Evolutionary conservation across 805 yeast species (phyloP).

Genomic region (Vanderwaltozyma verrucispora): DNA sequence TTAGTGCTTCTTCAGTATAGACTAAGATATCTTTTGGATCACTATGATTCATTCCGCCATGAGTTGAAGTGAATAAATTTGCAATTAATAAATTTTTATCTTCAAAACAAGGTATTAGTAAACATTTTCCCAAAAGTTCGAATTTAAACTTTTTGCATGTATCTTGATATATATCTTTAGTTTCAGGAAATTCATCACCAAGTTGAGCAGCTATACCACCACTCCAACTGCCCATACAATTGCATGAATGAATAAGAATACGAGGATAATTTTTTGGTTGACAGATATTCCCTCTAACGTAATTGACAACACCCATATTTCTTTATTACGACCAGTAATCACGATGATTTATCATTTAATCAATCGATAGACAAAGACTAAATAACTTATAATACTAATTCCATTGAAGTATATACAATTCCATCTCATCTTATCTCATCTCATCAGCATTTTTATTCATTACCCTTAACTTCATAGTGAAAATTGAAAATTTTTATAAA

Average conservation of each 20-base stretch:
- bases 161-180: constrained; percentile 39
- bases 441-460: too few relatives aligned
- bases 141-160: constrained; percentile 16
- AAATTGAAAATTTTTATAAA: too few relatives aligned
- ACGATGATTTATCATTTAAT: too few relatives aligned
- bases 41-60: constrained; percentile 37
- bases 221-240: constrained; percentile 73
- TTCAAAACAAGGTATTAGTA: constrained; percentile 17
- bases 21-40: constrained; percentile 36
- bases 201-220: constrained; percentile 69
- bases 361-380: too few relatives aligned
- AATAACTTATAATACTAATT: too few relatives aligned
- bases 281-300: constrained; percentile 15
- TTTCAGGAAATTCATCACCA: constrained; percentile 41
- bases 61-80: constrained; percentile 63
- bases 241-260: constrained; percentile 69
- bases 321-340: too few relatives aligned
- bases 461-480: too few relatives aligned
- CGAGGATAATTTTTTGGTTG: constrained; percentile 22
- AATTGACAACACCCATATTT: constrained; percentile 13
- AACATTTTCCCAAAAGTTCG: constrained; percentile 38
- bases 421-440: too few relatives aligned
- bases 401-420: too few relatives aligned
- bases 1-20: constrained; percentile 42
- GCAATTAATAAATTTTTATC: constrained; percentile 32